Evolutionary conservation across 2,329 filamentous ascomycete species (phyloP), one percentile per base, ranked within the genome.

Genomic region (Colletotrichum euphorbiae): DNA sequence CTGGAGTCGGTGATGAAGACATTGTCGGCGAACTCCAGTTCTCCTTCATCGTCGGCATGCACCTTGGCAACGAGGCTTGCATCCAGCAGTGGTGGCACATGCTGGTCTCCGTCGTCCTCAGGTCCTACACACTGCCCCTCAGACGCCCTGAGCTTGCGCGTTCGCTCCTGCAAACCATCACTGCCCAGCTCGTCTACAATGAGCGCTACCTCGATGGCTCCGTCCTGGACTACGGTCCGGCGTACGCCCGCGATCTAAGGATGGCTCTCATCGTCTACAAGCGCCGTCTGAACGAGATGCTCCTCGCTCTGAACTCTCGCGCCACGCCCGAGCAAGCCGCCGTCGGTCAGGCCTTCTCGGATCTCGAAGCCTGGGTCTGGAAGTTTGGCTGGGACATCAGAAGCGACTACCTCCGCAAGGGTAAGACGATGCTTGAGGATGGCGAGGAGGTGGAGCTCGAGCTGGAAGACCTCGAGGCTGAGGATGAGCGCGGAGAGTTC

Each of bases 11-110:
- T 1, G 79, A 80, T 36, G 77, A 79, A 2, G 83, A 87, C 61
- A 76, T 90, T 28, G 75, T 87, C 5, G 88, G 87, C 52, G 88
- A 91, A 73, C 75, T 90, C 2, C 88, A 90, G 71, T 85, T 90
- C 74, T 82, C 83, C 46, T 90, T 85, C 72, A 72, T 90, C 4
- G 84, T 84, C 0, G 88, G 87, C 42, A 82, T 85, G 74, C 81
- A 87, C 62, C 82, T 90, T 1, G 84, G 85, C 45, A 90, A 89
- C 74, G 78, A 85, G 46, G 80, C 85, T 8, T 90, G 88, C 71
- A 79, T 89, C 48, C 86, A 89, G 69, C 87, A 90, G 69, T 90
- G 88, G 88, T 87, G 83, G 80, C 82, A 88, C 72, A 81, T 88
- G 69, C 75, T 84, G 3, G 80, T 85, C 43, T 82, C 80, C 54